A percentile compares a stretch with the other conserved stretches of the same genome.
phyloP scores from a whole-genome alignment of 2,329 filamentous ascomycete species.

The Ophiostoma montium region DNA sequence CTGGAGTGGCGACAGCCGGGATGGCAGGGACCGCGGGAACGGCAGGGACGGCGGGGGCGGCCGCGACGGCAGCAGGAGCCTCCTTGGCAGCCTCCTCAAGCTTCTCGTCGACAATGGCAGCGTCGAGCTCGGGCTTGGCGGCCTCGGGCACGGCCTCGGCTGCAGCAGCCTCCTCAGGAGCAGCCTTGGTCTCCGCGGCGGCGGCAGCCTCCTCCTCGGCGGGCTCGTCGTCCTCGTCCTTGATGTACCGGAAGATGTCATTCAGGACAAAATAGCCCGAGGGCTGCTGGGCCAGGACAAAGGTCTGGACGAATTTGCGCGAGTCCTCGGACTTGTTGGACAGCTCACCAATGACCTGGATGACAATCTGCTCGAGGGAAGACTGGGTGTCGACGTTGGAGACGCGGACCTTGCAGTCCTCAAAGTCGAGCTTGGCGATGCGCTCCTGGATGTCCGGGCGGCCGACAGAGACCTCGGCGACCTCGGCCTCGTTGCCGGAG shows the following conservation, averaged over 20 bases:
- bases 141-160: conserved; percentile 29
- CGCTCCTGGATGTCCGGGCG: conserved; percentile 87
- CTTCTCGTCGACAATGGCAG: conserved; percentile 55
- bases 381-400: conserved; percentile 95
- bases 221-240: conserved; percentile 65
- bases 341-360: conserved; percentile 95
- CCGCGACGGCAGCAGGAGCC: conserved; percentile 23
- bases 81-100: conserved; percentile 44
- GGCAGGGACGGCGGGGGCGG: conserved; percentile 20
- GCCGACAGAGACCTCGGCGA: conserved; percentile 73
- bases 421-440: conserved; percentile 84
- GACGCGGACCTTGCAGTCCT: conserved; percentile 96
- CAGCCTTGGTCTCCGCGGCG: conserved; percentile 16
- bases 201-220: conserved; percentile 24
- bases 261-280: conserved; percentile 98
- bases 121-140: conserved; percentile 26
- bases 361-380: conserved; percentile 78
- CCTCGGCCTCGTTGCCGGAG: conserved; percentile 79
- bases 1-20: conserved; percentile 19
- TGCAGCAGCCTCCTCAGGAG: conserved; percentile 17
- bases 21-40: conserved; percentile 25
- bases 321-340: conserved; percentile 85
- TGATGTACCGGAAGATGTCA: conserved; percentile 91
- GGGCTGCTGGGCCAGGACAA: conserved; percentile 88
- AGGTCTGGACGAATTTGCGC: conserved; percentile 95